Evolutionary conservation across 2,329 filamentous ascomycete genomes (phyloP).

Genomic region (Pseudogymnoascus sp.): DNA sequence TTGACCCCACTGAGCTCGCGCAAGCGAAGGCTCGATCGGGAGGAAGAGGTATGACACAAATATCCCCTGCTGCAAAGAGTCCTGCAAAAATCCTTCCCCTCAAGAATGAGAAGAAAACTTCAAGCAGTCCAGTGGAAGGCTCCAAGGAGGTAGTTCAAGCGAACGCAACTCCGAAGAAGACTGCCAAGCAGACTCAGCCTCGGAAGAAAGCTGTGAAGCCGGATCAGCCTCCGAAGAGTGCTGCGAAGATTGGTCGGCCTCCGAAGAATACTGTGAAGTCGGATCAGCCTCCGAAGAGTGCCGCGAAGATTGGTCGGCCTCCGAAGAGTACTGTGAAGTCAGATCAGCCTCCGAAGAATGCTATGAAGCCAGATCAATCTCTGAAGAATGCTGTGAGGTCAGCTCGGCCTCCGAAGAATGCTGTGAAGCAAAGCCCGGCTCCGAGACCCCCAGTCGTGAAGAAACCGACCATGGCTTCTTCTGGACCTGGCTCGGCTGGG

Average conservation of each 20-base stretch:
- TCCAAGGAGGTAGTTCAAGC: not conserved
- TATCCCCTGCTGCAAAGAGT: not conserved
- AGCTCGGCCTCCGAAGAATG: not conserved
- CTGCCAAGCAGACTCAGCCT: not conserved
- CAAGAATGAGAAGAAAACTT: not conserved
- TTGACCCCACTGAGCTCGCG: not conserved
- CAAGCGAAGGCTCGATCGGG: not conserved
- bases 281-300: not conserved
- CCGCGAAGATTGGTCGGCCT: not conserved
- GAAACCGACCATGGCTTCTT: not conserved
- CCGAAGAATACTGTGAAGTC: not conserved
- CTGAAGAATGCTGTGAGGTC: not conserved
- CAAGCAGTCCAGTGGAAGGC: not conserved
- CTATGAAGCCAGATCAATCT: not conserved
- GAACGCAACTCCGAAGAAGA: not conserved
- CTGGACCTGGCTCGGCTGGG: not conserved
- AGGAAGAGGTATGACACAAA: conserved; percentile 1
- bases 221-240: not conserved
- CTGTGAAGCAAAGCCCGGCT: not conserved
- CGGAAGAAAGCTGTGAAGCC: not conserved
- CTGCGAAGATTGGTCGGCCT: no score
- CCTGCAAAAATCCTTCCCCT: not conserved
- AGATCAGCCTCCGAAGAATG: not conserved
- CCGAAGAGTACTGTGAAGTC: not conserved
- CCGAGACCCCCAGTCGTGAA: not conserved